phyloP scores from a whole-genome alignment of 2,329 filamentous ascomycete species.

The Reticulascus tulasneorum region DNA sequence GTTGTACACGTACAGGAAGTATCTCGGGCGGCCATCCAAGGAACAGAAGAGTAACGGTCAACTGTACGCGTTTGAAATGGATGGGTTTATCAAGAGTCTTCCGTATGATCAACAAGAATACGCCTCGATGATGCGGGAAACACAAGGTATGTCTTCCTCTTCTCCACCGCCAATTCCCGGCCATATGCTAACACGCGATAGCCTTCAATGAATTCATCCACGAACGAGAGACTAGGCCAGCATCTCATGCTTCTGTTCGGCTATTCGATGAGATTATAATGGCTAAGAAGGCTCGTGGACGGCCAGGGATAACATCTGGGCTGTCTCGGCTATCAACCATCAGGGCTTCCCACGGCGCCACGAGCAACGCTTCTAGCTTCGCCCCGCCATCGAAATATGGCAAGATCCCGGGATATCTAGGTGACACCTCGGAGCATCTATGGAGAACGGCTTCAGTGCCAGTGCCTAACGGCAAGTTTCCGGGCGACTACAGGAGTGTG shows the following conservation, averaged over 20 bases:
- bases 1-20: conserved; percentile 63
- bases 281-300: conserved; percentile 67
- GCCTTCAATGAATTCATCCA: conserved; percentile 80
- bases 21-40: conserved; percentile 54
- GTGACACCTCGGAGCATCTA: conserved; percentile 71
- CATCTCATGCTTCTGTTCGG: conserved; percentile 62
- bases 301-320: conserved; percentile 61
- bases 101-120: conserved; percentile 65
- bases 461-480: conserved; percentile 57
- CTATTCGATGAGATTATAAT: conserved; percentile 83
- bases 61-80: conserved; percentile 61
- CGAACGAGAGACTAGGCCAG: conserved; percentile 65
- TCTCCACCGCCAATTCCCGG: background rate
- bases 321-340: conserved; percentile 59
- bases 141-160: conserved; percentile 49
- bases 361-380: conserved; percentile 33
- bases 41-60: conserved; percentile 59
- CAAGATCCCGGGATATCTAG: conserved; percentile 59
- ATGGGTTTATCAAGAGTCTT: conserved; percentile 60
- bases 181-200: conserved; percentile 19
- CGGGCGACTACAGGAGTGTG: conserved; percentile 57
- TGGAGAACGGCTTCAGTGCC: conserved; percentile 68
- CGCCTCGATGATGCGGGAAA: conserved; percentile 59
- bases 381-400: conserved; percentile 28
- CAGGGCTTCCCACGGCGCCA: conserved; percentile 50